Conservation (phyloP, 192 early-diverging fungal genomes). For the Podila clonocystis region DNA sequence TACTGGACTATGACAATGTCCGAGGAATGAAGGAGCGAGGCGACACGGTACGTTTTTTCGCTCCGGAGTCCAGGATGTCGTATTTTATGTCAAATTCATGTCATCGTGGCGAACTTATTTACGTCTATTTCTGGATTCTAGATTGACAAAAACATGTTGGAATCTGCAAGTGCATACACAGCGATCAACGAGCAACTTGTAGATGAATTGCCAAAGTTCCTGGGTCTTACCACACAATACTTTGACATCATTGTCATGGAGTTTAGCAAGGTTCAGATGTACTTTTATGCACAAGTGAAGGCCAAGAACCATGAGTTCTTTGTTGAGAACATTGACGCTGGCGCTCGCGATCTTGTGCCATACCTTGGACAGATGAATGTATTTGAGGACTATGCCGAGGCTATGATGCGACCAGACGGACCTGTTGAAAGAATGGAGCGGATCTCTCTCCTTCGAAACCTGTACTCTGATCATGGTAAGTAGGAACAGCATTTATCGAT, state of each 20-base stretch:
- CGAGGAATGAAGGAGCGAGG: conserved; percentile 66
- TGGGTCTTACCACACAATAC: conserved; percentile 65
- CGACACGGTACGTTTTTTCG: conserved; percentile 54
- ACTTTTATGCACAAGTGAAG: conserved; percentile 57
- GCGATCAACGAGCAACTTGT: conserved; percentile 78
- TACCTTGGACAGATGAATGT: conserved; percentile 46
- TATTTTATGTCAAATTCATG: too few species aligned
- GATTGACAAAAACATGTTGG: conserved; percentile 71
- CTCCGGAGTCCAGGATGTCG: not conserved
- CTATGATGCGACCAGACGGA: conserved; percentile 28
- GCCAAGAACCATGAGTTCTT: conserved; percentile 52
- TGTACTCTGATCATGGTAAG: conserved; percentile 30
- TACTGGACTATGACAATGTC: conserved; percentile 77
- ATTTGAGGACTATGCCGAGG: conserved; percentile 44
- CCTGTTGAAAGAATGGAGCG: conserved; percentile 19
- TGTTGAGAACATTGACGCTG: conserved; percentile 38
- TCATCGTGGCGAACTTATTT: too few species aligned
- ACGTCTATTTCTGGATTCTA: conserved; percentile 2
- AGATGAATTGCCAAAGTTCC: conserved; percentile 77
- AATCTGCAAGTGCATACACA: conserved; percentile 70
- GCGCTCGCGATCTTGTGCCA: conserved; percentile 21
- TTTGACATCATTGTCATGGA: conserved; percentile 67
- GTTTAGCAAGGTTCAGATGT: conserved; percentile 64
- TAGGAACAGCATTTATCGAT: not conserved
- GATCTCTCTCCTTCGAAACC: conserved; percentile 24